Evolutionary conservation across 2,329 filamentous ascomycete genomes (phyloP).

Genomic region (Ophiostoma sp.): DNA sequence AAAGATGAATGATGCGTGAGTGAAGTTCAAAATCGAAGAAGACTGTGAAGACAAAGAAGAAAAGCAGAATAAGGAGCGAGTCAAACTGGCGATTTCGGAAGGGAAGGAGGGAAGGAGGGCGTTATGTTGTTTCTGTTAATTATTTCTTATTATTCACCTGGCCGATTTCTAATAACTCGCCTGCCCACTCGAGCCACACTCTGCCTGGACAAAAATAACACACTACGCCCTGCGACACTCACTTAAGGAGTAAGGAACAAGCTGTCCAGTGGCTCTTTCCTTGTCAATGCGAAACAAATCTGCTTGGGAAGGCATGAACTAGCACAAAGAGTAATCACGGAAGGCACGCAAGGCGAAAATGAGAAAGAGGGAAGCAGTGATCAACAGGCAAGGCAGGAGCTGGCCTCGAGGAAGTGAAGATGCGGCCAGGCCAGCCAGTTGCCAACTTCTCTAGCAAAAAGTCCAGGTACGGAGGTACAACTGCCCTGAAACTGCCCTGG

Average conservation of each 20-base stretch:
- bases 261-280: neutral
- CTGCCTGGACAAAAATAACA: slow-evolving; percentile 14
- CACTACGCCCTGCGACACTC: slow-evolving; percentile 9
- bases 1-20: neutral
- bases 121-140: neutral
- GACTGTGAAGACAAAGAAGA: neutral
- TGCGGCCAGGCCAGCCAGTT: neutral
- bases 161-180: slow-evolving; percentile 18
- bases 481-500: neutral
- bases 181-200: neutral
- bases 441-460: neutral
- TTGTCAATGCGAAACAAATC: slow-evolving; percentile 3
- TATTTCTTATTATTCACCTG: slow-evolving; percentile 15
- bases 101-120: neutral
- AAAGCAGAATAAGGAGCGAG: neutral
- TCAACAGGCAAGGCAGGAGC: neutral
- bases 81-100: neutral
- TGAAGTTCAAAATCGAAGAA: neutral
- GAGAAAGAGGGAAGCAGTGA: neutral
- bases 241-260: neutral
- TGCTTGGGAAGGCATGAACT: neutral
- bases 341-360: neutral
- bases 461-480: neutral
- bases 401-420: neutral
- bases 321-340: neutral